These are phyloP conservation scores for Fusarium sp. DNA, from an alignment of 2,329 filamentous ascomycete species.

Conservation along the genomic window DNA sequence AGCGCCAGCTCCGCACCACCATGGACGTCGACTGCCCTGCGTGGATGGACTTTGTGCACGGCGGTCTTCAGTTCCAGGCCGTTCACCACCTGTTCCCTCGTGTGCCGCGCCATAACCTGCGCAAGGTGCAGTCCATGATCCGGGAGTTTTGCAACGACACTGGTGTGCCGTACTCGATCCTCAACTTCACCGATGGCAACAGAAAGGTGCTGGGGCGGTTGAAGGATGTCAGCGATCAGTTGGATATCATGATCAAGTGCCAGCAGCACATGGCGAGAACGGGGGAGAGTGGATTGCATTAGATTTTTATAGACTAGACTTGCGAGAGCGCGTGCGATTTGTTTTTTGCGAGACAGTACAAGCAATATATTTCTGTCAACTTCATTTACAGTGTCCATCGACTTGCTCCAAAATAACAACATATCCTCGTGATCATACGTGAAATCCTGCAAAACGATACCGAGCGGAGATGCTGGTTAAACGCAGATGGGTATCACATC, in stretches of 20 bases:
- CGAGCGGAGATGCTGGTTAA: not conserved
- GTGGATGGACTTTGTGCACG: slow-evolving; percentile 78
- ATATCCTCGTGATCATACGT: not conserved
- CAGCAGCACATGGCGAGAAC: slow-evolving; percentile 60
- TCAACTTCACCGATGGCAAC: slow-evolving; percentile 71
- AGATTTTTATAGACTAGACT: slow-evolving; percentile 4
- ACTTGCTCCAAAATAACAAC: not conserved
- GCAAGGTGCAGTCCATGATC: slow-evolving; percentile 67
- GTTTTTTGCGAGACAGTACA: slow-evolving; percentile 5
- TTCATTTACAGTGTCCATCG: not conserved
- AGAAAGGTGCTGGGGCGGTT: slow-evolving; percentile 58
- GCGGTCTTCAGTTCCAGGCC: slow-evolving; percentile 77
- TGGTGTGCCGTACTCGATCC: slow-evolving; percentile 68
- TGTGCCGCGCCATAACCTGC: slow-evolving; percentile 73
- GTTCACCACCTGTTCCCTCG: slow-evolving; percentile 76
- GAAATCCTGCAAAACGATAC: not conserved
- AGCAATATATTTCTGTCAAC: slow-evolving; percentile 7
- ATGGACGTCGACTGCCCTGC: slow-evolving; percentile 78
- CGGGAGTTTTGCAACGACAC: slow-evolving; percentile 72
- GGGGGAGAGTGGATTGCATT: slow-evolving; percentile 53
- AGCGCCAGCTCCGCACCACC: slow-evolving; percentile 75
- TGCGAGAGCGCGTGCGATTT: slow-evolving; percentile 5
- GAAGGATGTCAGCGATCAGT: slow-evolving; percentile 68
- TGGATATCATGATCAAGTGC: slow-evolving; percentile 67
- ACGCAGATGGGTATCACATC: not conserved